Base-by-base conservation (phyloP, 352 stramenopile genomes). In the Sclerospora graminicola region DNA sequence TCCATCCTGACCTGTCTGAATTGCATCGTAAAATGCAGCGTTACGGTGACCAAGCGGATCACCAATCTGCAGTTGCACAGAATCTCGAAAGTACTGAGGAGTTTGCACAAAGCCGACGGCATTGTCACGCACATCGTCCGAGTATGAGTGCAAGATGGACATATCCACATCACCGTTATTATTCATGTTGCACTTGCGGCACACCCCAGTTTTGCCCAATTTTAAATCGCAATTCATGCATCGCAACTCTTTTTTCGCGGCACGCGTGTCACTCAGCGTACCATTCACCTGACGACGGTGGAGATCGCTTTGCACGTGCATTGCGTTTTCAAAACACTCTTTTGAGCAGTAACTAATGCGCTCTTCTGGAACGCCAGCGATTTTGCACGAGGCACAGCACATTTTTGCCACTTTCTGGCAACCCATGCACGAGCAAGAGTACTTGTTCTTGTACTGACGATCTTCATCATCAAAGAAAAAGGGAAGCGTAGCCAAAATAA, bases 401-500 rank as follows among this genome's bases (percentile, higher is more conserved):
- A 92, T 82, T 54, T 85, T 87, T 6, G 66, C 81, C 31, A 89
- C 70, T 29, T 90, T 88, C 28, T 70, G 71, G 63, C 81, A 90
- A 6, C 81, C 75, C 15, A 62, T 67, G 34, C 62, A 73, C 37
- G 65, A 89, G 66, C 81, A 92, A 8, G 53, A 55, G 57, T 86
- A 88, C 60, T 86, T 85, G 59, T 82, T 82, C 61, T 86, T 86
- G 33, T 51, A 52, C 50, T 83, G 64, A 13, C 79, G 73, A 21
- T 90, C 79, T 43, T 88, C 76, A 29, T 87, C 78, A 36, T 89
- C 80, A 20, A 92, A 92, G 60, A 92, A 92, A 54, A 92, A 92
- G 5, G 80, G 77, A 1, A 92, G 51, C 13, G 75, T 86, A 6
- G 77, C 80, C 15, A 86, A 47, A 24, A 92, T 45, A 37, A 92